Conservation (phyloP, 148 eudicot species). For the Vaccinium myrtillus region DNA sequence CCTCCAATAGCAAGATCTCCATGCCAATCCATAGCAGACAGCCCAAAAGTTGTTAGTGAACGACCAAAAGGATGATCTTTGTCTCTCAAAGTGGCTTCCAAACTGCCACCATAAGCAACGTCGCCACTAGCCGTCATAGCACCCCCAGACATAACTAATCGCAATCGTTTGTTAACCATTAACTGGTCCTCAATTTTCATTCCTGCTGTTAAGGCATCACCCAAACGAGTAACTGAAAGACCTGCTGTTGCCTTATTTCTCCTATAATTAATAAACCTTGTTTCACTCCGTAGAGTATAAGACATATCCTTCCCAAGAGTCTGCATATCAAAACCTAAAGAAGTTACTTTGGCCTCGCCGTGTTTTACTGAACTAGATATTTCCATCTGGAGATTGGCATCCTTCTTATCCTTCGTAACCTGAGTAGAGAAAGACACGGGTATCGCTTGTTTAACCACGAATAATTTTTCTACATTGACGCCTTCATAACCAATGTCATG, state of each 20-base stretch:
- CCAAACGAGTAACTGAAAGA: slow-evolving; percentile 67
- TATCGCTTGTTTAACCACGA: slow-evolving; percentile 62
- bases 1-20: slow-evolving; percentile 91
- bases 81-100: slow-evolving; percentile 89
- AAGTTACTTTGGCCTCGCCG: slow-evolving; percentile 77
- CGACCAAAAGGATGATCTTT: slow-evolving; percentile 86
- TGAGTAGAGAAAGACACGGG: slow-evolving; percentile 88
- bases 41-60: slow-evolving; percentile 66
- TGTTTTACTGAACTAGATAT: slow-evolving; percentile 74
- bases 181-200: slow-evolving; percentile 82
- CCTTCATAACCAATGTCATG: slow-evolving; percentile 98
- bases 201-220: slow-evolving; percentile 76
- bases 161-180: slow-evolving; percentile 48
- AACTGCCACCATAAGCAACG: slow-evolving; percentile 87
- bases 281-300: slow-evolving; percentile 81
- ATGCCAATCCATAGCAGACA: slow-evolving; percentile 93
- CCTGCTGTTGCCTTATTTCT: slow-evolving; percentile 77
- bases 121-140: slow-evolving; percentile 81
- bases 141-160: slow-evolving; percentile 75
- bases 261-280: slow-evolving; percentile 64
- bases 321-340: slow-evolving; percentile 85
- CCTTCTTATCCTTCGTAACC: slow-evolving; percentile 90
- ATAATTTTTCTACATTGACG: slow-evolving; percentile 66
- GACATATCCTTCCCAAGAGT: slow-evolving; percentile 71
- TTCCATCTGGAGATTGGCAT: slow-evolving; percentile 88